Conservation (phyloP, 495 filamentous ascomycete genomes). For the Penicillium riverlandense region DNA sequence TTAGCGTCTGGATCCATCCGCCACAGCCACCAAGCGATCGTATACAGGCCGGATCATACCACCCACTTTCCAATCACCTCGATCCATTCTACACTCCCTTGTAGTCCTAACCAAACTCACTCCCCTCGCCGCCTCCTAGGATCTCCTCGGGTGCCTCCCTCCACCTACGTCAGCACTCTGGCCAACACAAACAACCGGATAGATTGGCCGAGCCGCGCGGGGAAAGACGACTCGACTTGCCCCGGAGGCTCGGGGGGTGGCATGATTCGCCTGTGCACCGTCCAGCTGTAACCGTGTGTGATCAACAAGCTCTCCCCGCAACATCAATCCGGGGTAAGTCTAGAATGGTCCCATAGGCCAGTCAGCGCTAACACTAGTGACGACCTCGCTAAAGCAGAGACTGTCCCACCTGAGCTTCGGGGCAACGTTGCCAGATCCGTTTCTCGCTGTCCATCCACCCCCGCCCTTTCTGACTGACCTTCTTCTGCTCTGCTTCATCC, state of each 20-base stretch:
- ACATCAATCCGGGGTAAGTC: constrained; percentile 2
- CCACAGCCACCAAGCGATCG: no score
- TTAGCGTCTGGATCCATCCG: no score
- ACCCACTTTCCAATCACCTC: no score
- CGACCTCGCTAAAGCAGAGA: no score
- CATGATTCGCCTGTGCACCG: constrained; percentile 8
- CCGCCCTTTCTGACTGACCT: constrained; percentile 4
- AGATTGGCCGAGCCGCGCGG: not conserved
- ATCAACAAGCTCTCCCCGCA: constrained; percentile 11
- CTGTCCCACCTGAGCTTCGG: constrained; percentile 2
- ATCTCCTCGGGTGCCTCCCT: not conserved
- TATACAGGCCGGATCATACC: no score
- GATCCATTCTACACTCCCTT: not conserved
- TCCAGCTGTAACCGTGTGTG: no score
- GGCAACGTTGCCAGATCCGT: constrained; percentile 23
- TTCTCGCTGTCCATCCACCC: constrained; percentile 3
- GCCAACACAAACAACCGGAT: not conserved
- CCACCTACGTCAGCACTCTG: not conserved
- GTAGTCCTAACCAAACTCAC: not conserved
- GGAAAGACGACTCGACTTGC: no score
- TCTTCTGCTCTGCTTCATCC: not conserved
- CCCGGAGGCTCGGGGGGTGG: constrained; percentile 9
- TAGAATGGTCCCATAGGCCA: no score
- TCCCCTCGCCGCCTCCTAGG: no score
- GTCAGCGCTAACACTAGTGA: no score